Conservation (phyloP, 2,329 filamentous ascomycete genomes). For the Colletotrichum nymphaeae region DNA sequence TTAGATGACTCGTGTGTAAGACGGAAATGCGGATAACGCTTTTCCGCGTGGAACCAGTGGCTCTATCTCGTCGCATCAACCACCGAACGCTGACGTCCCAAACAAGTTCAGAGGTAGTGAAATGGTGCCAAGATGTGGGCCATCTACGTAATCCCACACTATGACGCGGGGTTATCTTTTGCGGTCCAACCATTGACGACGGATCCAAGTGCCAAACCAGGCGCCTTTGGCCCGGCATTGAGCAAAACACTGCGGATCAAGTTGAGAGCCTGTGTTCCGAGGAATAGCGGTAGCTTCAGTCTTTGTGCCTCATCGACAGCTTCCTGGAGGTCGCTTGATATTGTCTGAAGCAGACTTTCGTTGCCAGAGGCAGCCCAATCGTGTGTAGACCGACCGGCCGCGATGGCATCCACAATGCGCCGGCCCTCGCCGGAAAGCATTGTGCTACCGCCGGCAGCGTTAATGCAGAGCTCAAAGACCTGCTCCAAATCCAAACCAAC, state of each 20-base stretch:
- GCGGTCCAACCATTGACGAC: conserved; percentile 9
- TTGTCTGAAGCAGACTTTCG: neutral
- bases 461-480: neutral
- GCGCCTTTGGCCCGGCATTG: conserved; percentile 24
- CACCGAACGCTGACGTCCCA: neutral
- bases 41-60: neutral
- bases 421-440: neutral
- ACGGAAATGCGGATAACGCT: neutral
- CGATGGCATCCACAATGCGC: neutral
- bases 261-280: neutral
- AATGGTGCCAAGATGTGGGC: neutral
- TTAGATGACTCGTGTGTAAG: neutral
- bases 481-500: neutral
- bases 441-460: neutral
- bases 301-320: neutral
- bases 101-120: neutral
- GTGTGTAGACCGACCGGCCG: neutral
- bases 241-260: neutral
- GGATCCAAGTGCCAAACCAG: neutral
- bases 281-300: neutral
- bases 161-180: neutral
- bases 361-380: neutral
- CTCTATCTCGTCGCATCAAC: conserved; percentile 4
- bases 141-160: neutral
- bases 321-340: neutral